These are phyloP conservation scores for Fusarium sp. DNA, from an alignment of 2,329 filamentous ascomycete genomes.

Conservation along the genomic window DNA sequence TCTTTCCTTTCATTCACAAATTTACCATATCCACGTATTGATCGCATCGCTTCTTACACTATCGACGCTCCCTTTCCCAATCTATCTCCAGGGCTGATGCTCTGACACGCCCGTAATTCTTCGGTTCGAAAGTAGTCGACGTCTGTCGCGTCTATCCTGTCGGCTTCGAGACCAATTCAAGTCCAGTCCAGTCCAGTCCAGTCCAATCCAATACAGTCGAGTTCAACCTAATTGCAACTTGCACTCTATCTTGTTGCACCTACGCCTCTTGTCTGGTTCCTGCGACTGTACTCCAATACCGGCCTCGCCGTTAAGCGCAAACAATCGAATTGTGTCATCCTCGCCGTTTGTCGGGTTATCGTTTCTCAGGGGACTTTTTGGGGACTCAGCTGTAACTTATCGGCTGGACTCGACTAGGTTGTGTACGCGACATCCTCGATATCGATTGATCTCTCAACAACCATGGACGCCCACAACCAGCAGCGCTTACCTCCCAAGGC, in stretches of 20 bases:
- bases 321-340: conserved; percentile 1
- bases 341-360: neutral
- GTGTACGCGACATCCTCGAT: conserved; percentile 24
- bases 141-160: conserved; percentile 23
- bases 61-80: conserved; percentile 1
- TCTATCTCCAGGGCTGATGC: conserved; percentile 25
- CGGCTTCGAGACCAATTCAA: neutral
- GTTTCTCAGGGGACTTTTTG: conserved; percentile 14
- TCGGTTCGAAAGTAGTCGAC: conserved; percentile 1
- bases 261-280: conserved; percentile 12
- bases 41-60: conserved; percentile 2
- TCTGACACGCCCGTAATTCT: conserved; percentile 31
- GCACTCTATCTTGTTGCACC: conserved; percentile 10
- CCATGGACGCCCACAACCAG: conserved; percentile 47
- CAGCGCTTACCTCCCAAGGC: conserved; percentile 48
- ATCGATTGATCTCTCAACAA: conserved; percentile 22
- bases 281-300: conserved; percentile 5
- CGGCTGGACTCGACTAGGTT: conserved; percentile 6
- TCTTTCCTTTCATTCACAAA: conserved; percentile 20
- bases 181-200: neutral
- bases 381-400: conserved; percentile 15
- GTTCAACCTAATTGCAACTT: conserved; percentile 5
- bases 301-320: conserved; percentile 20
- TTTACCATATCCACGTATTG: conserved; percentile 20
- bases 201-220: neutral